Evolutionary conservation across 306 rosid genomes (phyloP).

Genomic region (Castanopsis chinensis): DNA sequence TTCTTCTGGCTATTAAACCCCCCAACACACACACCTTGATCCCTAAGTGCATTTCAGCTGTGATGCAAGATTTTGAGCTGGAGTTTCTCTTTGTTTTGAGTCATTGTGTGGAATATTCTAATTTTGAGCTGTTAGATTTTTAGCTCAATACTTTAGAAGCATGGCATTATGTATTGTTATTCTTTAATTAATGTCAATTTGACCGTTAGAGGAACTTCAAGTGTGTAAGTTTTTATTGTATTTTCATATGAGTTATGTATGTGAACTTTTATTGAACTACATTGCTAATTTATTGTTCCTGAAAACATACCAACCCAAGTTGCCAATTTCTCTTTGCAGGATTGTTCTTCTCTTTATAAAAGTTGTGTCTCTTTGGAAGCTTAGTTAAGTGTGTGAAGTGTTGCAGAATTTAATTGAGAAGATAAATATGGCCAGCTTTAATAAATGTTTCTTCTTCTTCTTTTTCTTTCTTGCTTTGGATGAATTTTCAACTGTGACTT

Average conservation of each 20-base stretch:
- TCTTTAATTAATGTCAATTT: not conserved
- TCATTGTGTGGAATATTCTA: too few species aligned
- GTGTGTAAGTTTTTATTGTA: too few species aligned
- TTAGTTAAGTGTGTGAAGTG: constrained; percentile 1
- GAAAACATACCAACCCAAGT: not conserved
- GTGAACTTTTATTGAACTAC: too few species aligned
- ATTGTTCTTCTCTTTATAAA: not conserved
- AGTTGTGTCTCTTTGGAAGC: constrained; percentile 13
- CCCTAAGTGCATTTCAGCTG: too few species aligned
- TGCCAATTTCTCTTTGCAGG: constrained; percentile 8
- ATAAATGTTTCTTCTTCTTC: not conserved
- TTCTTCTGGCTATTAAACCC: too few species aligned
- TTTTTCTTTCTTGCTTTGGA: not conserved
- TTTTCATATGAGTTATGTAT: too few species aligned
- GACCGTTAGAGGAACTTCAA: not conserved
- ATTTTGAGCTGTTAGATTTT: too few species aligned
- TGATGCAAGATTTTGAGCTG: not conserved
- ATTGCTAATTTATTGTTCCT: too few species aligned
- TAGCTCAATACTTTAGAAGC: not conserved
- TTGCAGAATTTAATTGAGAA: constrained; percentile 47
- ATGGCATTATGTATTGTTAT: not conserved
- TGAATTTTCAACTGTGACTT: not conserved
- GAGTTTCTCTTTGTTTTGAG: too few species aligned
- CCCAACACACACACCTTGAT: too few species aligned
- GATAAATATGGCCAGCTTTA: constrained; percentile 33